Evolutionary conservation across 2,329 filamentous ascomycete species (phyloP), one percentile per base, ranked within the genome.

Genomic region (Aspergillus udagawae): DNA sequence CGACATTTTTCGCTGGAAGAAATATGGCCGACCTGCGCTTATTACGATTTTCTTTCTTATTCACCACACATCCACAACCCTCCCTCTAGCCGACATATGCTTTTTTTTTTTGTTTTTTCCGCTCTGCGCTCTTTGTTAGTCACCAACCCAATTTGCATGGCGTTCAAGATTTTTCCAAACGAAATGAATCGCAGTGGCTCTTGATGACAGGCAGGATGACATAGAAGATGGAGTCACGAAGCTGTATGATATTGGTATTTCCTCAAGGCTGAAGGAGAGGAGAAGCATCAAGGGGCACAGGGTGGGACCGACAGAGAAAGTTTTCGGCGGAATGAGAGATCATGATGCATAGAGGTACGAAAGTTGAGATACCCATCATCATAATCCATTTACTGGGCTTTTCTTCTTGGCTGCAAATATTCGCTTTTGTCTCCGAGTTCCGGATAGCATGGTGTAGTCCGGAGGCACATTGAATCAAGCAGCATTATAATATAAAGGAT

Each of bases 321-420:
- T 47, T 28, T 50, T 50, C 12, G 17, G 28, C 28, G 25, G 20
- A 50, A 29, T 50, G 23, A 35, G 28, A n/a, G 48, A 32, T 20
- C 21, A 25, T 50, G 29, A 29, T 50, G 52, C n/a, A 48, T 53
- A 25, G 48, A 50, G 38, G 51, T 52, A 49, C 51, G 45, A 57
- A 55, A 53, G 57, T 58, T 55, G 57, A 61, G 60, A 61, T 60
- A 60, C 57, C 60, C 59, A 45, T 45, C 57, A 53, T 60, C 51
- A 55, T 56, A 57, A 50, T 53, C 23, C 57, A 47, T 52, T 57
- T 59, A 35, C 47, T 55, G 59, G 57, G 50, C 35, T n/a, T 44
- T 42, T 55, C 17, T 29, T 49, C 20, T 17, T 28, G 48, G 49
- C 29, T 38, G 23, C 27, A 12, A 32, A 50, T n/a, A 27, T 17